Evolutionary conservation across 2,329 filamentous ascomycete species (phyloP).

Genomic region (Pseudocercospora crystallina): DNA sequence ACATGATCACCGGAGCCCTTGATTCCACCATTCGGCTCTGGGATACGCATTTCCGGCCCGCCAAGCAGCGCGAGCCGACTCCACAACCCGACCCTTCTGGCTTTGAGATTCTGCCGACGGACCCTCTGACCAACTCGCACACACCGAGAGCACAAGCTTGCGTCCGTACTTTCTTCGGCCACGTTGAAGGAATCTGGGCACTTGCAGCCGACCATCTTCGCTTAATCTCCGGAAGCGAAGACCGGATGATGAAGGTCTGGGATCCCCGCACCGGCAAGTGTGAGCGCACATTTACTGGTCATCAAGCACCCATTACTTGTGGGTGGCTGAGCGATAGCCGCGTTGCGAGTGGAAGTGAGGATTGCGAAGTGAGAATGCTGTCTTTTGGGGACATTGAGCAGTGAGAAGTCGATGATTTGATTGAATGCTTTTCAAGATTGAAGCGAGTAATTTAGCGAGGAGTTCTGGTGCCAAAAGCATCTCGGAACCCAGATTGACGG

Average conservation of each 20-base stretch:
- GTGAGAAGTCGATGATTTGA: not conserved
- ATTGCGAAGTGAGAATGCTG: constrained; percentile 78
- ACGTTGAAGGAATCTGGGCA: constrained; percentile 94
- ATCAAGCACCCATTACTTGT: constrained; percentile 88
- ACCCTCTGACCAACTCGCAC: constrained; percentile 37
- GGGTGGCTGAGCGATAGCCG: constrained; percentile 86
- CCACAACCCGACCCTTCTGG: constrained; percentile 13
- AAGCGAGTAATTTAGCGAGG: constrained; percentile 3
- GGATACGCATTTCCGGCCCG: constrained; percentile 61
- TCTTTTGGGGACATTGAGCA: constrained; percentile 31
- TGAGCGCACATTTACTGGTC: constrained; percentile 87
- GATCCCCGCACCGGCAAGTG: constrained; percentile 88
- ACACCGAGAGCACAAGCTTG: constrained; percentile 54
- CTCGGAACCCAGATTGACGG: too few species aligned
- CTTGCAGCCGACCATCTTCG: constrained; percentile 84
- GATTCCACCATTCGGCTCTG: constrained; percentile 91
- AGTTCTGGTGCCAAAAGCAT: not conserved
- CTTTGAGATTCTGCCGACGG: constrained; percentile 32
- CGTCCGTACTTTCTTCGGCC: constrained; percentile 90
- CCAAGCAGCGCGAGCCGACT: constrained; percentile 11
- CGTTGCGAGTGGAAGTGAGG: constrained; percentile 89
- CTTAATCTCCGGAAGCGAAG: constrained; percentile 85
- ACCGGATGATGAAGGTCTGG: constrained; percentile 95
- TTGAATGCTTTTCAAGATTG: too few species aligned
- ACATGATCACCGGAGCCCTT: constrained; percentile 89